Evolutionary conservation across 2,329 filamentous ascomycete genomes (phyloP).

Genomic region (Saccharata proteae): DNA sequence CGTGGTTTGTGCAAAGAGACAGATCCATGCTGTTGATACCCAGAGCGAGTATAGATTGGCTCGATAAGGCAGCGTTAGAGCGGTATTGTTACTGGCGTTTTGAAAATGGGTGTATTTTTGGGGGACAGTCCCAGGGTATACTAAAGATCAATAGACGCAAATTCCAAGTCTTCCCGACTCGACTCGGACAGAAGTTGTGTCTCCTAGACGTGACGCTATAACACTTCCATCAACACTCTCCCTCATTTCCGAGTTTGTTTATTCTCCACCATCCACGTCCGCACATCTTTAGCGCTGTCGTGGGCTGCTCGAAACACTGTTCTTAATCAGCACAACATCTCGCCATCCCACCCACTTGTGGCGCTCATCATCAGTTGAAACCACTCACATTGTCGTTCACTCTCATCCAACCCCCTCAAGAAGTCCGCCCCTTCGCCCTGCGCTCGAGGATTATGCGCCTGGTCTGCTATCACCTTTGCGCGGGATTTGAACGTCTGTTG

Average conservation of each 20-base stretch:
- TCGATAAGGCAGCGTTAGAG: too few species aligned
- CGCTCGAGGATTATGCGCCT: conserved; percentile 73
- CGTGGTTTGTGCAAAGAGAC: too few species aligned
- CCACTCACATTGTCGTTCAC: conserved; percentile 55
- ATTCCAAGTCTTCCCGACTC: too few species aligned
- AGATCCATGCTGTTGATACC: conserved; percentile 9
- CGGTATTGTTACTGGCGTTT: too few species aligned
- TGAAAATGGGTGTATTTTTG: too few species aligned
- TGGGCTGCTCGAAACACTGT: conserved; percentile 37
- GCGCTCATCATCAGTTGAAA: conserved; percentile 5
- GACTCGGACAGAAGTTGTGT: too few species aligned
- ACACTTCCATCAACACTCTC: too few species aligned
- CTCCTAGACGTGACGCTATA: too few species aligned
- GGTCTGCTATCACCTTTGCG: conserved; percentile 72
- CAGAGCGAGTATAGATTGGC: conserved; percentile 6
- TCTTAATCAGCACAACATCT: conserved; percentile 3
- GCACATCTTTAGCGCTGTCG: conserved; percentile 34
- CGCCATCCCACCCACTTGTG: too few species aligned
- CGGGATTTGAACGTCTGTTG: conserved; percentile 66
- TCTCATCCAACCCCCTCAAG: conserved; percentile 77
- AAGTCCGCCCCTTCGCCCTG: conserved; percentile 63
- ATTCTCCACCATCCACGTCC: conserved; percentile 31
- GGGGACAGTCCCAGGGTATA: too few species aligned
- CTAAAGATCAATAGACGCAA: too few species aligned
- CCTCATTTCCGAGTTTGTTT: too few species aligned